Evolutionary conservation across 148 eudicot species (phyloP), one percentile per base, ranked within the genome.

Genomic region (Rhododendron simsii): DNA sequence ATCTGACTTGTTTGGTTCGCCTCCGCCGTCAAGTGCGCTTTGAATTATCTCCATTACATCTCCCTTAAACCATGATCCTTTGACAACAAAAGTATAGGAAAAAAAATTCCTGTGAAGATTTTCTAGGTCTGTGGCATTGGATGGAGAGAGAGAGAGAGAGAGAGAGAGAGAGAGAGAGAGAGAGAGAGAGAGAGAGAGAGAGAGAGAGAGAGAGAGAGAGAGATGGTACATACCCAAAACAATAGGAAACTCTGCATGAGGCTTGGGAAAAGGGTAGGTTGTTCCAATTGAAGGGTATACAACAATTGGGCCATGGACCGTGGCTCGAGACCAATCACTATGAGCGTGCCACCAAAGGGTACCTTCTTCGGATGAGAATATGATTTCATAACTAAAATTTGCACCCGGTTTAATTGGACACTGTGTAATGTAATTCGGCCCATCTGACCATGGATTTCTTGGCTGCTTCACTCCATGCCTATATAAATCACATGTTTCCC

Each of bases 41-140:
- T 51, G 2, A 12, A 87, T 55, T 26, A 85, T 44, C 78, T 85
- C 86, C 91, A 85, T 89, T 59, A 89, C 86, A 28, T 87, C 87
- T 65, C 81, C 86, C 83, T 85, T 89, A 30, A 18, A 89, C 91
- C 91, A 89, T 2, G 30, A 21, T 21, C 35, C 86, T 81, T 2
- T 21, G 55, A 30, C 30, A 14, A 9, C 9, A 16, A 50, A 81
- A 15, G 5, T 15, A 16, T 5, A 48, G 2, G 18, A 37, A 1
- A 16, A 18, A 39, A 35, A 8, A 2, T n/a, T 23, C 2, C 4
- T 9, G 14, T 8, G 28, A 65, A 65, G 12, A 12, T 63, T 63
- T 63, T 7, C 28, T 63, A 23, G 3, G 69, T 8, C 1, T n/a
- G 28, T 23, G 7, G 11, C 12, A 23, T 15, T 15, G 61, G 55